phyloP scores from a whole-genome alignment of 495 filamentous ascomycete genomes.

The Lindgomyces ingoldianus region DNA sequence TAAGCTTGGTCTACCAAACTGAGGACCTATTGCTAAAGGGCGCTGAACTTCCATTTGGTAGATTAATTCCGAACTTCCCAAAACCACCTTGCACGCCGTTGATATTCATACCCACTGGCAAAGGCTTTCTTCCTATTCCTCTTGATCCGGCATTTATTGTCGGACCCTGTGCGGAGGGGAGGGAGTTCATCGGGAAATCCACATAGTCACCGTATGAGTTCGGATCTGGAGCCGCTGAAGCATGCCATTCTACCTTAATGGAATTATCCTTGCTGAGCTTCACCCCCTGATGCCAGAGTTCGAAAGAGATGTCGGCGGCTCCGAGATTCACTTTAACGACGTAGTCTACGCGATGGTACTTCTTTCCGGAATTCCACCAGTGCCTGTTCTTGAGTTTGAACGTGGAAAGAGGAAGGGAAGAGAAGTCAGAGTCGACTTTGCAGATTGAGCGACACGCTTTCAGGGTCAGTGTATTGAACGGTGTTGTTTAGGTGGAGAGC shows the following conservation, averaged over 20 bases:
- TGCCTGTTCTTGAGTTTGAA: slow-evolving; percentile 47
- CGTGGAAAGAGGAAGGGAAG: slow-evolving; percentile 32
- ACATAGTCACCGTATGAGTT: not conserved
- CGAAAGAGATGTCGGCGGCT: slow-evolving; percentile 41
- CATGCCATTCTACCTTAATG: slow-evolving; percentile 45
- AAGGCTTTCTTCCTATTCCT: not conserved
- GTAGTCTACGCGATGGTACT: slow-evolving; percentile 43
- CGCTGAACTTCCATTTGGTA: not conserved
- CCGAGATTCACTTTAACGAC: slow-evolving; percentile 40
- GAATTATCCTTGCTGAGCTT: slow-evolving; percentile 44
- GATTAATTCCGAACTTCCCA: not conserved
- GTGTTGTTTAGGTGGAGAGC: not conserved
- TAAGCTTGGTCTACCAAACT: not conserved
- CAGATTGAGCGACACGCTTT: slow-evolving; percentile 42
- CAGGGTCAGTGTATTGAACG: not conserved
- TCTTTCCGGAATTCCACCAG: slow-evolving; percentile 43
- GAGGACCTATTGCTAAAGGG: not conserved
- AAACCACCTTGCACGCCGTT: not conserved
- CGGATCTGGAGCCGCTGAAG: not conserved
- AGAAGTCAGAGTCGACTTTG: slow-evolving; percentile 45
- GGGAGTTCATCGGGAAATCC: not conserved
- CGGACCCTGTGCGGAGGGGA: not conserved
- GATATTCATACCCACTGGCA: not conserved
- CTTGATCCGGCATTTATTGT: not conserved
- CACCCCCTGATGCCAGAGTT: slow-evolving; percentile 43